A percentile compares a stretch with the other conserved stretches of the same genome.
phyloP scores from a whole-genome alignment of 2,329 filamentous ascomycete genomes.

The Corinectria fuckeliana region DNA sequence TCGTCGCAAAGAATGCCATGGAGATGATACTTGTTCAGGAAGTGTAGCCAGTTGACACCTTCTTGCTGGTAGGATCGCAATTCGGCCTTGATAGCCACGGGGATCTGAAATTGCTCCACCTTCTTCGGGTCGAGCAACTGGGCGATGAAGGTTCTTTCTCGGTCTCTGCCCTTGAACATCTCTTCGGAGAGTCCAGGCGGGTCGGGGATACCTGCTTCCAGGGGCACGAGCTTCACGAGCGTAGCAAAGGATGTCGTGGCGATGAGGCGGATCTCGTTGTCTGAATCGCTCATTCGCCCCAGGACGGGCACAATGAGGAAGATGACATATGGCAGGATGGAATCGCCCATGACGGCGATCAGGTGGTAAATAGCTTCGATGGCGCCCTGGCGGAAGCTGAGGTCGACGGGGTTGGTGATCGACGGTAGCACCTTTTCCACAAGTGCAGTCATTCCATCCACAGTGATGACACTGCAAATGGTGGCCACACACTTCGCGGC shows the following conservation, averaged over 20 bases:
- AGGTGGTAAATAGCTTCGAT: conserved; percentile 96
- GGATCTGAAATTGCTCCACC: conserved; percentile 91
- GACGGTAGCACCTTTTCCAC: conserved; percentile 92
- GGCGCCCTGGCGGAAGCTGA: conserved; percentile 88
- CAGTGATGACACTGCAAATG: conserved; percentile 93
- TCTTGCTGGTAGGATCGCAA: conserved; percentile 98
- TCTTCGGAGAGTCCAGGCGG: conserved; percentile 91
- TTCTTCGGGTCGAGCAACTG: conserved; percentile 98
- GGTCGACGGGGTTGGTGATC: conserved; percentile 88
- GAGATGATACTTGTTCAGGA: conserved; percentile 96
- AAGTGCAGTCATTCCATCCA: conserved; percentile 93
- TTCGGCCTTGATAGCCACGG: conserved; percentile 95
- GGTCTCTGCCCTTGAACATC: conserved; percentile 86
- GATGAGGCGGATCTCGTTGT: conserved; percentile 92
- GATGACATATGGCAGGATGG: conserved; percentile 95
- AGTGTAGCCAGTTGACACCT: conserved; percentile 97
- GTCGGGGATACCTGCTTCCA: conserved; percentile 97
- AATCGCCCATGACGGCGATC: conserved; percentile 97
- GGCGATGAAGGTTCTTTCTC: conserved; percentile 94
- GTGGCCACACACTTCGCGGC: conserved; percentile 97
- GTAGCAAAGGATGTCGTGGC: conserved; percentile 98
- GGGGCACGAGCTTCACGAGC: conserved; percentile 92
- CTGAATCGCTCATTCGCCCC: conserved; percentile 97
- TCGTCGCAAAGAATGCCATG: conserved; percentile 99
- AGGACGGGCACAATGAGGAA: conserved; percentile 98